A percentile compares a stretch with the other conserved stretches of the same genome.
phyloP scores from a whole-genome alignment of 1,139 yeast species.

The Casaregolazyma suthepensis region DNA sequence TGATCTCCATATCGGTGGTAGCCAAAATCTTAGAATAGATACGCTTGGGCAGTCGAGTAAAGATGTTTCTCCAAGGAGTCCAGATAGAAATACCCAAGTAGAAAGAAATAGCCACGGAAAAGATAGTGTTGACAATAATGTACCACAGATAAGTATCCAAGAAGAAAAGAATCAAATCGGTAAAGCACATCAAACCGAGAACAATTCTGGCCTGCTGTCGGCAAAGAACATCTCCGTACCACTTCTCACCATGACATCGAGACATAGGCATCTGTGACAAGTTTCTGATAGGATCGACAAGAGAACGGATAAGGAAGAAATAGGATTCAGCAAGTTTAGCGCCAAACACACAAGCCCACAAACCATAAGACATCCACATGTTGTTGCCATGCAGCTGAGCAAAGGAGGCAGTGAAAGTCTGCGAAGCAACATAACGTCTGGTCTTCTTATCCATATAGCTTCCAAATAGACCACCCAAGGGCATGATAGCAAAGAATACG shows the following conservation, averaged over 20 bases:
- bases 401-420: slow-evolving; percentile 92
- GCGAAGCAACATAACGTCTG: slow-evolving; percentile 87
- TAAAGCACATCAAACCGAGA: slow-evolving; percentile 84
- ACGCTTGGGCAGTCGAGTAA: slow-evolving; percentile 96
- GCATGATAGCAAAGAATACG: slow-evolving; percentile 87
- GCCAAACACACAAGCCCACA: slow-evolving; percentile 83
- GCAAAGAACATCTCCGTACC: slow-evolving; percentile 76
- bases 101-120: slow-evolving; percentile 95
- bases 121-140: slow-evolving; percentile 87
- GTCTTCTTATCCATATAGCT: slow-evolving; percentile 82
- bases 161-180: slow-evolving; percentile 91
- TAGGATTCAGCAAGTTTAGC: slow-evolving; percentile 90
- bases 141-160: slow-evolving; percentile 99
- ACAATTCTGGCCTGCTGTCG: slow-evolving; percentile 80
- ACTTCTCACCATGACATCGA: slow-evolving; percentile 82
- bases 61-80: slow-evolving; percentile 99
- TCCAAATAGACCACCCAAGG: slow-evolving; percentile 93
- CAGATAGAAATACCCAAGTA: slow-evolving; percentile 96
- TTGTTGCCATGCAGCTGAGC: slow-evolving; percentile 77
- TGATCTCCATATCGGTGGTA: slow-evolving; percentile 97
- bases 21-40: slow-evolving; percentile 95
- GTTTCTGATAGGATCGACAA: slow-evolving; percentile 90
- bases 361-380: slow-evolving; percentile 92
- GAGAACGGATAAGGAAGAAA: slow-evolving; percentile 81
- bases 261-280: slow-evolving; percentile 54